A percentile compares a stretch with the other conserved stretches of the same genome.
Conservation (phyloP, 1,139 yeast species). For the Blastobotrys persicus region DNA sequence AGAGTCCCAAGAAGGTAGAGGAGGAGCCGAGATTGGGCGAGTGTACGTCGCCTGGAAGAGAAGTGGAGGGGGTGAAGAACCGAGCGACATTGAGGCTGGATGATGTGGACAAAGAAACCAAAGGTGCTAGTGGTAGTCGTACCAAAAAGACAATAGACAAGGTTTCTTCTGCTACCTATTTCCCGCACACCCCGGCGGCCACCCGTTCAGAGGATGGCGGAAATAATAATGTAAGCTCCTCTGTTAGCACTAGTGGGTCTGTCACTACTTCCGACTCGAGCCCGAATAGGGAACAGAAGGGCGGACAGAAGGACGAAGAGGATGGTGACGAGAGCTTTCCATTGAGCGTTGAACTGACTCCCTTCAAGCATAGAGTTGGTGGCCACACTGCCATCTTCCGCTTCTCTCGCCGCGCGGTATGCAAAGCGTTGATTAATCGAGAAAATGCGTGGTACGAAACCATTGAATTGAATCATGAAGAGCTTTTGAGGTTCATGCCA, state of each 20-base stretch:
- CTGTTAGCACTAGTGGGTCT: slow-evolving; percentile 1
- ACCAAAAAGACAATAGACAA: slow-evolving; percentile 19
- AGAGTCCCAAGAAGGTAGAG: background rate
- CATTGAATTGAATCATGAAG: slow-evolving; percentile 73
- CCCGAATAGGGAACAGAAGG: background rate
- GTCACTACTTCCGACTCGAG: background rate
- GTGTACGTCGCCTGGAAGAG: background rate
- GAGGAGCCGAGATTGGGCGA: background rate
- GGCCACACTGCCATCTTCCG: slow-evolving; percentile 97
- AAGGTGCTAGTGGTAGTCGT: background rate
- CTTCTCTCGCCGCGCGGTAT: slow-evolving; percentile 89
- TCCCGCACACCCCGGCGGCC: slow-evolving; percentile 50
- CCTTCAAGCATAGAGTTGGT: slow-evolving; percentile 90
- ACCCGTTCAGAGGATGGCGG: background rate
- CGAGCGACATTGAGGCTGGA: slow-evolving; percentile 11
- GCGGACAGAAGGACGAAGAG: background rate
- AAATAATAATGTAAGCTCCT: background rate
- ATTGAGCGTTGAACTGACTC: slow-evolving; percentile 73
- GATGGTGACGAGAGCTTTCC: slow-evolving; percentile 27
- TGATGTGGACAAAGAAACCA: slow-evolving; percentile 6
- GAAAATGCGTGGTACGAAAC: slow-evolving; percentile 92
- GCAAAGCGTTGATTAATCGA: slow-evolving; percentile 85
- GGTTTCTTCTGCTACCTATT: slow-evolving; percentile 64
- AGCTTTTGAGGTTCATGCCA: slow-evolving; percentile 82
- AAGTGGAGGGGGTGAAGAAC: background rate